Evolutionary conservation across 148 eudicot genomes (phyloP), one percentile per base, ranked within the genome.

Genomic region (Camellia sinensis): DNA sequence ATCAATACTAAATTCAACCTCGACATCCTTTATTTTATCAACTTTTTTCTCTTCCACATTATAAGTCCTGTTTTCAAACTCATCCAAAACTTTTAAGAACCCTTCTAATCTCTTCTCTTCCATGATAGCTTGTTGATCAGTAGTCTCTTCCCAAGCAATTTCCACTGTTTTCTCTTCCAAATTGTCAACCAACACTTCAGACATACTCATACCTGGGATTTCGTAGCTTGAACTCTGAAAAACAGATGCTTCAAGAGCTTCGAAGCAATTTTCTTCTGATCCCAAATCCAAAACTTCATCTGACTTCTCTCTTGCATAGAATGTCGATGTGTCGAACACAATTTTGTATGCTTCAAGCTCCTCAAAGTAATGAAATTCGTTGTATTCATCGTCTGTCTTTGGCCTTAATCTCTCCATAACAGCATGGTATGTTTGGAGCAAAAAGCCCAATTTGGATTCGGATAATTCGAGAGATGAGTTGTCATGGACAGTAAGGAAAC

Each of bases 261-360:
- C 52, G 53, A 53, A 40, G 3, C 11, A 17, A 7, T 71, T 79
- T 53, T 85, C 82, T 17, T 85, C 78, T 11, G 78, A 61, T 56
- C 29, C 67, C 76, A 21, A 22, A n/a, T 40, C 74, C 12, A 54
- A 41, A 43, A 21, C 71, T 29, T 71, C 77, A 48, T 62, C 75
- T 4, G 83, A 80, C 67, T 73, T 74, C 41, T 88, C 88, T 63
- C n/a, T 40, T 14, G 77, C 80, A 66, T 84, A 86, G 80, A 85
- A 75, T 53, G 76, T n/a, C 18, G 88, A 74, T 12, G 83, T 59
- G 66, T 88, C 92, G 53, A 94, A 94, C 53, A 91, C 89, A 46
- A 88, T 79, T 79, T 84, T 90, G 84, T 85, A 95, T 61, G 87
- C 79, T 46, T 92, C 92, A 63, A 89, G 80, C 83, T 88, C 97